These are phyloP conservation scores for Penicillium sp. DNA, from an alignment of 2,329 filamentous ascomycete genomes.

Conservation along the genomic window DNA sequence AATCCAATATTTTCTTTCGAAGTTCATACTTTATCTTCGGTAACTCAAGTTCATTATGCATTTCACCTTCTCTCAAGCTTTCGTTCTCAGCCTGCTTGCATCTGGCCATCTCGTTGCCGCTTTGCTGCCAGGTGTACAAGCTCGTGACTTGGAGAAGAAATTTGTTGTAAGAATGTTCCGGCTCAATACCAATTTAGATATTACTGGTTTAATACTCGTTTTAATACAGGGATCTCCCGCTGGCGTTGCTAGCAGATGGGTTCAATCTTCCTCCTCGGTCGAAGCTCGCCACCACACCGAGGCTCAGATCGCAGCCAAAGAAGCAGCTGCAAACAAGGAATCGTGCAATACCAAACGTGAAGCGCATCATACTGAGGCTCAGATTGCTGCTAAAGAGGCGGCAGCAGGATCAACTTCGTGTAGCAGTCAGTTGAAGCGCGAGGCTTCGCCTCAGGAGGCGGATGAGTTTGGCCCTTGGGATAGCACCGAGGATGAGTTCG, in stretches of 20 bases:
- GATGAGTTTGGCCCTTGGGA: too few relatives aligned
- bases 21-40: neutral
- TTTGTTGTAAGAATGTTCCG: conserved; percentile 1
- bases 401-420: neutral
- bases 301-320: too few relatives aligned
- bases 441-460: too few relatives aligned
- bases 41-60: neutral
- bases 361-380: neutral
- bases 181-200: too few relatives aligned
- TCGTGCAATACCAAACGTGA: neutral
- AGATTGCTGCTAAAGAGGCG: conserved; percentile 1
- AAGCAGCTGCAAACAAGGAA: neutral
- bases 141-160: neutral
- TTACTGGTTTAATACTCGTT: neutral
- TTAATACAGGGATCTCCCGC: neutral
- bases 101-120: conserved; percentile 1
- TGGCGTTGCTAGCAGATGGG: conserved; percentile 2
- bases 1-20: neutral
- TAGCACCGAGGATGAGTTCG: too few relatives aligned
- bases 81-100: conserved; percentile 1
- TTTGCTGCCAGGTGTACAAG: neutral
- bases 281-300: conserved; percentile 5
- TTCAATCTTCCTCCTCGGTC: neutral
- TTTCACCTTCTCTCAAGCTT: neutral
- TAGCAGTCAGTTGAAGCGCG: neutral